phyloP scores from a whole-genome alignment of 73 alveolate genomes.

The Vitrella brassicaformis region DNA sequence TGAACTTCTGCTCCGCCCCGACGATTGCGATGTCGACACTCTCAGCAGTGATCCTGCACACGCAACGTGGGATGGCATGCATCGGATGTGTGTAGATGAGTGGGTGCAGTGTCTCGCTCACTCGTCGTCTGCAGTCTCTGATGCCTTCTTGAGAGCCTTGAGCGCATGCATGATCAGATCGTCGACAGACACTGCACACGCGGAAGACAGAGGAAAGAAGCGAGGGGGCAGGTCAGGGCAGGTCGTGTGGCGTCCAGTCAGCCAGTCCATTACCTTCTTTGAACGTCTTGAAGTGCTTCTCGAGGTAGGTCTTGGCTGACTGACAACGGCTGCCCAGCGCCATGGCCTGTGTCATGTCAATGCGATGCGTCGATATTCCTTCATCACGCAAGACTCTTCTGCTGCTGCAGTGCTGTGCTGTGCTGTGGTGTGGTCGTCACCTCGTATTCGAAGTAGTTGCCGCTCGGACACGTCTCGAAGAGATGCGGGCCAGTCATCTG shows the following conservation, averaged over 20 bases:
- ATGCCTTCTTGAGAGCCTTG: constrained; percentile 49
- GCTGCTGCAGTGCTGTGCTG: not conserved
- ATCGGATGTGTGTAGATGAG: no score
- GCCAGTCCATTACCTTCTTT: constrained; percentile 27
- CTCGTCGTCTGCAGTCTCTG: constrained; percentile 46
- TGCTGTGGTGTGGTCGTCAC: not conserved
- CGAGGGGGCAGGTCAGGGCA: not conserved
- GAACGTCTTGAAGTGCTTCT: constrained; percentile 72
- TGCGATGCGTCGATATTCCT: not conserved
- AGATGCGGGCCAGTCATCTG: constrained; percentile 78
- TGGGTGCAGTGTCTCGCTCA: no score
- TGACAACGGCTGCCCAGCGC: constrained; percentile 84
- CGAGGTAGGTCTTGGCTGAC: constrained; percentile 83
- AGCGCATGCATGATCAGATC: constrained; percentile 49
- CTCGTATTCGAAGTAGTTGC: constrained; percentile 78
- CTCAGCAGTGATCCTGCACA: constrained; percentile 39
- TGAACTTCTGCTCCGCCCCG: constrained; percentile 36
- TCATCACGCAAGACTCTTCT: not conserved
- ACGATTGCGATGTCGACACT: constrained; percentile 52
- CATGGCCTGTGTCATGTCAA: constrained; percentile 30
- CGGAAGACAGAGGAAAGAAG: not conserved
- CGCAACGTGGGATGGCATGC: no score
- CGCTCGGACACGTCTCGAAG: constrained; percentile 88
- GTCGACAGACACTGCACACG: constrained; percentile 8
- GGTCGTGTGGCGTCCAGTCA: no score